Evolutionary conservation across 2,329 filamentous ascomycete genomes (phyloP), one percentile per base, ranked within the genome.

Genomic region (Sporothrix schenckii): DNA sequence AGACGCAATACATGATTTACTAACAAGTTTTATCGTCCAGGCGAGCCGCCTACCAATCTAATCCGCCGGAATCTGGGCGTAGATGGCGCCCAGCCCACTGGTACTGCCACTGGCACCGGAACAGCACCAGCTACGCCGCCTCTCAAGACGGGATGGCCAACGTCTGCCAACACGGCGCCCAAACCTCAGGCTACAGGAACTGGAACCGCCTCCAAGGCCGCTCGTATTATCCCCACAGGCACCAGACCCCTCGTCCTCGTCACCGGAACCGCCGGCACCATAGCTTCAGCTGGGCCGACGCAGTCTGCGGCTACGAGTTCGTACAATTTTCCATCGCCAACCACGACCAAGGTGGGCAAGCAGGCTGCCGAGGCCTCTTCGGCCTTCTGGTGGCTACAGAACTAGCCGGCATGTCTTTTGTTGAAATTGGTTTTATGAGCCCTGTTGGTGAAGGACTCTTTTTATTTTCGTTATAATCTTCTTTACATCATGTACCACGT

Each of bases 251-350:
- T 21, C 2, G 9, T 41, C 19, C 58, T 61, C 13, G 58, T 39
- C 4, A 61, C 58, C 14, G 39, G 39, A 3, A 61, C 58, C 3
- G 58, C 30, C 54, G 54, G n/a, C 4, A 47, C 58, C 13, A 19
- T 47, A 5, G 39, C 58, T 14, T 63, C 58, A 3, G 21, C 58
- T 16, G n/a, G n/a, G 9, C 39, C 58, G 4, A 47, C 58, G 14
- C 39, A 10, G 39, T 13, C 58, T 39, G 16, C 16, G 7, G 39
- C 6, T 10, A 63, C 44, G 58, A 63, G 58, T 21, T 63, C 58
- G 13, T 63, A 63, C 39, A 63, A 47, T 39, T 63, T 44, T n/a
- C 58, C 58, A 39, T 44, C 58, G 58, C 58, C 58, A 16, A 63
- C n/a, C 13, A 47, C 39, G 5, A 27, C n/a, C 39, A 63, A 44